phyloP scores from a whole-genome alignment of 2,329 filamentous ascomycete species.

The Aspergillus ustus region DNA sequence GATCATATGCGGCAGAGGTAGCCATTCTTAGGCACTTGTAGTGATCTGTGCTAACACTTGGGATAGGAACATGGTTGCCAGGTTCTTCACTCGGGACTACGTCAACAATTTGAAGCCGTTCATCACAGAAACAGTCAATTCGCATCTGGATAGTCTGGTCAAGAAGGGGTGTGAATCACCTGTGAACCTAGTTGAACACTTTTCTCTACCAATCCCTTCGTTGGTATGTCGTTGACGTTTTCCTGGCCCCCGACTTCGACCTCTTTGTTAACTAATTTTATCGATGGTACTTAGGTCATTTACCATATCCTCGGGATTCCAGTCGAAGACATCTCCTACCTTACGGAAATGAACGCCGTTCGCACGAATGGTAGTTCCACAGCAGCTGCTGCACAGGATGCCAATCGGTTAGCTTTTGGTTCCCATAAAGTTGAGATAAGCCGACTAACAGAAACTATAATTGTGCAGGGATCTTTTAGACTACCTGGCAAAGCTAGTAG shows the following conservation, averaged over 20 bases:
- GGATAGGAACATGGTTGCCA: neutral
- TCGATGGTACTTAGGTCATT: neutral
- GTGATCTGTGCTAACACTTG: neutral
- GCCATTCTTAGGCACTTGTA: neutral
- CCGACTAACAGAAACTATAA: neutral
- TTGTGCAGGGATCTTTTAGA: neutral
- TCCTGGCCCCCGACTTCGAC: too few species aligned
- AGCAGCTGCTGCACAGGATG: constrained; percentile 6
- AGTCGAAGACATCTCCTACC: neutral
- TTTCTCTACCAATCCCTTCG: neutral
- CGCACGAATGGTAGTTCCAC: constrained; percentile 10
- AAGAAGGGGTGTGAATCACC: neutral
- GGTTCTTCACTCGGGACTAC: neutral
- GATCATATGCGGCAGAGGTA: constrained; percentile 9
- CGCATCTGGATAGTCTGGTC: neutral
- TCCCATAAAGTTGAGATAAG: neutral
- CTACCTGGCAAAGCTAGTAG: neutral
- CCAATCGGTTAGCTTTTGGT: neutral
- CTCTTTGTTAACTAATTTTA: neutral
- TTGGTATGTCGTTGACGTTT: neutral
- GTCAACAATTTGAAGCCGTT: neutral
- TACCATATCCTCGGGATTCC: constrained; percentile 1
- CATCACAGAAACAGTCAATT: neutral
- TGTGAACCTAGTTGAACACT: neutral
- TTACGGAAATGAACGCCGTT: neutral